Percentiles rank a stretch among this genome's conserved stretches.
These are phyloP conservation scores for Akanthomyces uredinophilus DNA, from an alignment of 2,329 filamentous ascomycete species.

Conservation along the genomic window DNA sequence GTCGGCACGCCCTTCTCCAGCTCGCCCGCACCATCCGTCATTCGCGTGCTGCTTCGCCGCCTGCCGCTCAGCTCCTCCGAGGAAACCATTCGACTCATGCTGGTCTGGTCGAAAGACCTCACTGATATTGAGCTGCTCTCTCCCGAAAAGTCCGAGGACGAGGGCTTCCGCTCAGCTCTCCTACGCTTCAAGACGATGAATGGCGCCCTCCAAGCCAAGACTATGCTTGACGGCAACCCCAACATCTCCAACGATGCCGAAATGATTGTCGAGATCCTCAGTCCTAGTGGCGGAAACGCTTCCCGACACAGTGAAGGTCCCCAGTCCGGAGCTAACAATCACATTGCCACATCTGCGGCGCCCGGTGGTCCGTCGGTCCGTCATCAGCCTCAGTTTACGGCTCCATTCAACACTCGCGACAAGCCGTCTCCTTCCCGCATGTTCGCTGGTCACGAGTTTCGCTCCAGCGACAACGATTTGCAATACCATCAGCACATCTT, in stretches of 20 bases:
- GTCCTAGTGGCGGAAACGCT: slow-evolving; percentile 31
- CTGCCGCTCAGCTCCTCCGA: slow-evolving; percentile 51
- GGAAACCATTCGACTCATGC: slow-evolving; percentile 51
- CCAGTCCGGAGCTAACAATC: slow-evolving; percentile 20
- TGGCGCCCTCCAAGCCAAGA: slow-evolving; percentile 53
- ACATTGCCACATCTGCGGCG: slow-evolving; percentile 34
- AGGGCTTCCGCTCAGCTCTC: slow-evolving; percentile 46
- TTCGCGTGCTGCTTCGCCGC: slow-evolving; percentile 46
- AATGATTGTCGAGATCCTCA: slow-evolving; percentile 54
- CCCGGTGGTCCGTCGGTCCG: slow-evolving; percentile 33
- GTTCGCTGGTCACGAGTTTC: slow-evolving; percentile 49
- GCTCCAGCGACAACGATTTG: slow-evolving; percentile 45
- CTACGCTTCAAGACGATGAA: slow-evolving; percentile 47
- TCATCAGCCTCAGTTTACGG: slow-evolving; percentile 56
- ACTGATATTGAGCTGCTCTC: slow-evolving; percentile 47
- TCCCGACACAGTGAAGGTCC: slow-evolving; percentile 21
- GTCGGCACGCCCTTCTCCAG: slow-evolving; percentile 36
- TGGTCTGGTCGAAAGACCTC: slow-evolving; percentile 54
- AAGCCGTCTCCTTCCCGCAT: slow-evolving; percentile 55
- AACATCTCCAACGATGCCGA: slow-evolving; percentile 46
- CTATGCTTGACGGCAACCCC: slow-evolving; percentile 51
- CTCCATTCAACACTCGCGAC: slow-evolving; percentile 54
- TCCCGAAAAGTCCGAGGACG: slow-evolving; percentile 44
- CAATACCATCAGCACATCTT: slow-evolving; percentile 62
- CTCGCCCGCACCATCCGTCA: slow-evolving; percentile 31